Percentiles rank a stretch among this genome's conserved stretches.
Conservation (phyloP, 2,329 filamentous ascomycete genomes). For the Arthrobotrys sinensis region DNA sequence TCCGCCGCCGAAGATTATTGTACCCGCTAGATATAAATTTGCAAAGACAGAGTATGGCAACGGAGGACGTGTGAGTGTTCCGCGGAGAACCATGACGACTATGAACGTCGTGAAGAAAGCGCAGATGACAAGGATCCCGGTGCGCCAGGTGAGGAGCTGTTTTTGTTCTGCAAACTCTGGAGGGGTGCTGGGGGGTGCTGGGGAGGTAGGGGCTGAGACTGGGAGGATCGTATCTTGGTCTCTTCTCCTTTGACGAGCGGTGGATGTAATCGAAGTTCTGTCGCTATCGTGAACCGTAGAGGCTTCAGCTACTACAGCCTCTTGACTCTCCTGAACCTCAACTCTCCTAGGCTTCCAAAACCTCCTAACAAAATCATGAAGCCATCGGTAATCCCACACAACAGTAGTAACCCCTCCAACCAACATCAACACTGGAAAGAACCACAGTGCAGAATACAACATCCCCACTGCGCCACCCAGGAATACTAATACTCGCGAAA, state of each 20-base stretch:
- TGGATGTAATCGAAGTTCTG: neutral
- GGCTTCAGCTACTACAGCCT: neutral
- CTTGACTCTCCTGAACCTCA: conserved; percentile 19
- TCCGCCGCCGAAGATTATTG: conserved; percentile 75
- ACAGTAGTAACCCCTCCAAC: conserved; percentile 72
- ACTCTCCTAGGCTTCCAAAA: conserved; percentile 55
- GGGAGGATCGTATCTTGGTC: conserved; percentile 71
- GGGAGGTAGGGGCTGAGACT: conserved; percentile 31
- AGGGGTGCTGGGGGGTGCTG: neutral
- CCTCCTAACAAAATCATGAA: conserved; percentile 67
- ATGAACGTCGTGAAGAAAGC: conserved; percentile 72
- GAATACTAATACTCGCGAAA: conserved; percentile 77
- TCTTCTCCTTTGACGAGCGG: conserved; percentile 68
- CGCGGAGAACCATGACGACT: conserved; percentile 72
- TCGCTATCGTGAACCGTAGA: neutral
- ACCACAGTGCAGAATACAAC: conserved; percentile 82
- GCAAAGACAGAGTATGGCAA: conserved; percentile 76
- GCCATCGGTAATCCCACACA: conserved; percentile 74
- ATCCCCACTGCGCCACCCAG: conserved; percentile 76
- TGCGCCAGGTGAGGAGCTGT: conserved; percentile 24
- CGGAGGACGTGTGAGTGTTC: conserved; percentile 67
- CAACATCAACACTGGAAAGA: conserved; percentile 78
- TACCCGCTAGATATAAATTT: conserved; percentile 82
- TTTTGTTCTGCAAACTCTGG: conserved; percentile 11
- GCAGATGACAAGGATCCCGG: conserved; percentile 41